These are phyloP conservation scores for Pezizomycotina sp. DNA, from an alignment of 2,329 filamentous ascomycete species.

Conservation along the genomic window DNA sequence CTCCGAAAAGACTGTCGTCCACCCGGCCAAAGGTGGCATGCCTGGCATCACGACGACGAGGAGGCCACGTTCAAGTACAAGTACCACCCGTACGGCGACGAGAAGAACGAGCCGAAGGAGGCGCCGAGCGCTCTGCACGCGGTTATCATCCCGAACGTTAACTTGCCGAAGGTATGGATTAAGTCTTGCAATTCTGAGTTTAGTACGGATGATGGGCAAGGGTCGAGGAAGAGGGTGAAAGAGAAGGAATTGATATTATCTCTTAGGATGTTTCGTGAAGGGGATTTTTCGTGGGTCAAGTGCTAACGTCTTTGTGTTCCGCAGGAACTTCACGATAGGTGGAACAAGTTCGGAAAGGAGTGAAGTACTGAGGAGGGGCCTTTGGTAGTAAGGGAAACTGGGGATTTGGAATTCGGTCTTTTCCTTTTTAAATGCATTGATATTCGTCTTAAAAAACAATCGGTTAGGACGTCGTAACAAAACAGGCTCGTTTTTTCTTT, in stretches of 20 bases:
- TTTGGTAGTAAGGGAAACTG: too few relatives aligned
- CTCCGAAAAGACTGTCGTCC: constrained; percentile 56
- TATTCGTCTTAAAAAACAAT: constrained; percentile 11
- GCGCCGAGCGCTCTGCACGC: constrained; percentile 91
- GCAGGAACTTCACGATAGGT: constrained; percentile 82
- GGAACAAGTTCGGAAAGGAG: constrained; percentile 99
- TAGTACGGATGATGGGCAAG: not conserved
- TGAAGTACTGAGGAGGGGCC: too few relatives aligned
- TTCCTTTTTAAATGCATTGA: too few relatives aligned
- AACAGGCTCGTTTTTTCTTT: too few relatives aligned
- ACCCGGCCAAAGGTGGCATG: constrained; percentile 61
- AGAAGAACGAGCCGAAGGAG: constrained; percentile 57
- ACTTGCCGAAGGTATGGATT: constrained; percentile 60
- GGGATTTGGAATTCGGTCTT: too few relatives aligned
- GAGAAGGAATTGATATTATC: not conserved
- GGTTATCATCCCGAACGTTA: constrained; percentile 85
- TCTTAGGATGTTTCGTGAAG: not conserved
- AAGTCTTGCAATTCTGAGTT: not conserved
- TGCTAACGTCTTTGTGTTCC: constrained; percentile 1
- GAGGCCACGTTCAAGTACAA: constrained; percentile 35
- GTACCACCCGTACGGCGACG: constrained; percentile 75
- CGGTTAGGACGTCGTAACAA: constrained; percentile 12
- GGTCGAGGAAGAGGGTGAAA: not conserved
- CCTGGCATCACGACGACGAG: constrained; percentile 65
- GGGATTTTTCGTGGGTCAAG: constrained; percentile 9